Evolutionary conservation across 768 basidiomycete genomes (phyloP).

Genomic region (Inosperma sp.): DNA sequence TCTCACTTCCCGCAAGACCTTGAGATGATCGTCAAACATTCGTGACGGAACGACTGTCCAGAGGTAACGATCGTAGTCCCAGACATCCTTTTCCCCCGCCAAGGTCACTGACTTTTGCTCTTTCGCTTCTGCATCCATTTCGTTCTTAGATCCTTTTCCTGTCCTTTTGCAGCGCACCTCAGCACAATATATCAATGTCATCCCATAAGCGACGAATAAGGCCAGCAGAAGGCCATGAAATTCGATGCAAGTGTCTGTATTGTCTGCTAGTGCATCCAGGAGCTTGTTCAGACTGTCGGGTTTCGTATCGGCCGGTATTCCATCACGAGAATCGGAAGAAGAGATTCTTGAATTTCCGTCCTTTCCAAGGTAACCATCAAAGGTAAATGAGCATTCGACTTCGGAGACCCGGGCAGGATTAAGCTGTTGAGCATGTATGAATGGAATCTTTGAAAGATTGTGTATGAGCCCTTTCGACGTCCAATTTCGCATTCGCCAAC

Average conservation of each 20-base stretch:
- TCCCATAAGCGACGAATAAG: not conserved
- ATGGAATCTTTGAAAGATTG: not conserved
- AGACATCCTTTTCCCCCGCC: not conserved
- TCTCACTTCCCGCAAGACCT: not conserved
- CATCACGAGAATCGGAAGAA: not conserved
- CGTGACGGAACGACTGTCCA: not conserved
- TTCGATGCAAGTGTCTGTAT: not conserved
- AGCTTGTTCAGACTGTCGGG: not conserved
- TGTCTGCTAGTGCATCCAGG: not conserved
- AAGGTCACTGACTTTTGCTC: not conserved
- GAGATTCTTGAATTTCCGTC: not conserved
- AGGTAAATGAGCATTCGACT: not conserved
- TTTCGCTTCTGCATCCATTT: not conserved
- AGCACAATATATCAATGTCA: not conserved
- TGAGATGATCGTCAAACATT: not conserved
- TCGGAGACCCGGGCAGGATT: not conserved
- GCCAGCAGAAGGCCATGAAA: not conserved
- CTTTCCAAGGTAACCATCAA: not conserved
- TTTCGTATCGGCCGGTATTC: not conserved
- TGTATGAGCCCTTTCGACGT: not conserved
- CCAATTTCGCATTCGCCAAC: not conserved
- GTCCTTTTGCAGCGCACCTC: not conserved
- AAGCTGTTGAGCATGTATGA: not conserved
- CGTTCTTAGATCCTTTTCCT: too few species aligned
- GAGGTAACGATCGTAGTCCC: not conserved